These are phyloP conservation scores for Chalara sp. DNA, from an alignment of 2,329 filamentous ascomycete species.

Conservation along the genomic window DNA sequence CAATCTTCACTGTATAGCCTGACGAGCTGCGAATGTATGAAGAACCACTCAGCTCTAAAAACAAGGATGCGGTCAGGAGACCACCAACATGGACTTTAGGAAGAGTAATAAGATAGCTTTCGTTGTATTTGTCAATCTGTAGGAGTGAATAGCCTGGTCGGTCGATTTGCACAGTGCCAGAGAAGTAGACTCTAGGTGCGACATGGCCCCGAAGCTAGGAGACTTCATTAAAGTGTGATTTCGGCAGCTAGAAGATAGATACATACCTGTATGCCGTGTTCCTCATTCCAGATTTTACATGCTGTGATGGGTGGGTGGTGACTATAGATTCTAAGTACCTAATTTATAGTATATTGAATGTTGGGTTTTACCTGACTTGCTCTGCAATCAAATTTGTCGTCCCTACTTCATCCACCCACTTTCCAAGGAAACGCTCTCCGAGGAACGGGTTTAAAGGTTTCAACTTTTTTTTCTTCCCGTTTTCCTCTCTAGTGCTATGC, in stretches of 20 bases:
- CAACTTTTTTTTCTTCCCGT: constrained; percentile 81
- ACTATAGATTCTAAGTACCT: constrained; percentile 5
- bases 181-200: constrained; percentile 90
- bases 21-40: constrained; percentile 81
- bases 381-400: constrained; percentile 83
- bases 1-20: constrained; percentile 81
- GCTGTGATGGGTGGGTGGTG: constrained; percentile 94
- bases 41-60: constrained; percentile 79
- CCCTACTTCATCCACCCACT: constrained; percentile 77
- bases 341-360: too few relatives aligned
- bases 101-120: constrained; percentile 81
- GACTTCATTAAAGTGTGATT: constrained; percentile 1
- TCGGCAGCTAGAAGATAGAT: too few relatives aligned
- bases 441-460: constrained; percentile 95
- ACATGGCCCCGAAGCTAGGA: constrained; percentile 72
- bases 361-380: constrained; percentile 58
- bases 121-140: constrained; percentile 53
- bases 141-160: constrained; percentile 85
- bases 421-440: constrained; percentile 86
- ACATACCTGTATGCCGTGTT: constrained; percentile 65
- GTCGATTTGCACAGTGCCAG: constrained; percentile 87
- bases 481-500: constrained; percentile 51
- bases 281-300: constrained; percentile 82
- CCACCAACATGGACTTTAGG: constrained; percentile 89
- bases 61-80: constrained; percentile 75